A percentile compares a stretch with the other conserved stretches of the same genome.
These are phyloP conservation scores for Cunninghamia lanceolata DNA, from an alignment of 75 land plant species.

Conservation along the genomic window DNA sequence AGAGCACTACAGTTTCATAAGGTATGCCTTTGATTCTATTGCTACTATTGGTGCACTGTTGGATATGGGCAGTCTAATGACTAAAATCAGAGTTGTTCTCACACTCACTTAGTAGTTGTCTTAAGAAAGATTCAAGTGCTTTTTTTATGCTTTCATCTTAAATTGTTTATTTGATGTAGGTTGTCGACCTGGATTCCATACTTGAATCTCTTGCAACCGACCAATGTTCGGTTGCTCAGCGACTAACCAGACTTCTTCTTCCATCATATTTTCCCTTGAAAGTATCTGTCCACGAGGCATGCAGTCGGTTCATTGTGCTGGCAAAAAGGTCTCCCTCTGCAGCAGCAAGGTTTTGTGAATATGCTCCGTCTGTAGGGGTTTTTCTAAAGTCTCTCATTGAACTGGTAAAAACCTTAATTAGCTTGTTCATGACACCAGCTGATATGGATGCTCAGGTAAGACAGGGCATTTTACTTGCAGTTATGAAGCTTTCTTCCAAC, in stretches of 20 bases:
- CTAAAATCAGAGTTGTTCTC: background rate
- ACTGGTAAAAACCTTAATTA: constrained; percentile 43
- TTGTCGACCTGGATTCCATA: constrained; percentile 53
- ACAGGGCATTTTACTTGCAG: constrained; percentile 59
- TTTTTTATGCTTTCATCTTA: background rate
- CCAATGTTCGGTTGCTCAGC: constrained; percentile 48
- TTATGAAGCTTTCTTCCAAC: constrained; percentile 35
- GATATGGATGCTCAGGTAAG: constrained; percentile 31
- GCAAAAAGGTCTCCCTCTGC: constrained; percentile 71
- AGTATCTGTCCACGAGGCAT: constrained; percentile 52
- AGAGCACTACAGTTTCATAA: constrained; percentile 65
- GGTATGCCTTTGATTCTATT: constrained; percentile 34
- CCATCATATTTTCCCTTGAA: constrained; percentile 85
- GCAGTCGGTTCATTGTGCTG: constrained; percentile 64
- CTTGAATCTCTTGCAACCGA: constrained; percentile 64
- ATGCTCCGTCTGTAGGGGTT: constrained; percentile 68
- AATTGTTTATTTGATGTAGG: constrained; percentile 34
- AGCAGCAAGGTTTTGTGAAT: constrained; percentile 81
- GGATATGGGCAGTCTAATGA: background rate
- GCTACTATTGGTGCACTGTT: background rate
- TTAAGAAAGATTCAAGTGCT: background rate
- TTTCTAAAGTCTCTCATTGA: constrained; percentile 57
- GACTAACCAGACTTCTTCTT: constrained; percentile 69
- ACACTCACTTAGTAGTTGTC: too few relatives aligned
- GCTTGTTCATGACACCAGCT: constrained; percentile 23